Percentiles rank a stretch among this genome's conserved stretches.
Conservation (phyloP, 2,329 filamentous ascomycete species). For the Fusarium globosum region DNA sequence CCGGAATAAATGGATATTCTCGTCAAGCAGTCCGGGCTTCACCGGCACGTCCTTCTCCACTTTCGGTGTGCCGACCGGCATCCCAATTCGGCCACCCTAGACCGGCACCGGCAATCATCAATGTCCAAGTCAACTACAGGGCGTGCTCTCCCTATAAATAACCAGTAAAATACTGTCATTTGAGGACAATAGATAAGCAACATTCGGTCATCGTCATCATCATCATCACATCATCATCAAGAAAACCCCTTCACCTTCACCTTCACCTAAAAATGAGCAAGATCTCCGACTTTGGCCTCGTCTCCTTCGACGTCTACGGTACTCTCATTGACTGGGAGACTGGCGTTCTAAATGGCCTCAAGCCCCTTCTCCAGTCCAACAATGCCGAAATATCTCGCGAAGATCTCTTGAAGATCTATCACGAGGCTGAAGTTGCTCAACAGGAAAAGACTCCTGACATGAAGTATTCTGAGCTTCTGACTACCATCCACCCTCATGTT, state of each 20-base stretch:
- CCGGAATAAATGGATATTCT: neutral
- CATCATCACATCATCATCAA: neutral
- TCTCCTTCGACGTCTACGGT: constrained; percentile 84
- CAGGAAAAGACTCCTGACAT: constrained; percentile 66
- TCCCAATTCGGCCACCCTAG: constrained; percentile 7
- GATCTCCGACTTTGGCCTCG: constrained; percentile 50
- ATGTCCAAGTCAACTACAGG: constrained; percentile 24
- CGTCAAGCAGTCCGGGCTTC: neutral
- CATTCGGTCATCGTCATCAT: neutral
- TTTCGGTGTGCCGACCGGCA: constrained; percentile 28
- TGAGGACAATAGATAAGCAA: neutral
- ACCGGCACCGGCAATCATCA: constrained; percentile 18
- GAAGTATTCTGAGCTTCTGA: constrained; percentile 70
- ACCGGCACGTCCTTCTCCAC: constrained; percentile 11
- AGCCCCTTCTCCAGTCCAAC: constrained; percentile 57
- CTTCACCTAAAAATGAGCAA: constrained; percentile 25
- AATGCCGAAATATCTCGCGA: constrained; percentile 47
- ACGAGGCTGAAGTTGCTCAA: constrained; percentile 60
- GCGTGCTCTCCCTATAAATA: constrained; percentile 19
- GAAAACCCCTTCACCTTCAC: neutral
- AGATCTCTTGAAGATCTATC: constrained; percentile 55
- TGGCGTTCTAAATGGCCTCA: constrained; percentile 68
- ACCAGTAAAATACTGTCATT: neutral
- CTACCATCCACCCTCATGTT: constrained; percentile 58
- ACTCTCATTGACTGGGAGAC: constrained; percentile 84